A percentile compares a stretch with the other conserved stretches of the same genome.
These are phyloP conservation scores for Aegle marmelos DNA, from an alignment of 345 rosid genomes.

Conservation along the genomic window DNA sequence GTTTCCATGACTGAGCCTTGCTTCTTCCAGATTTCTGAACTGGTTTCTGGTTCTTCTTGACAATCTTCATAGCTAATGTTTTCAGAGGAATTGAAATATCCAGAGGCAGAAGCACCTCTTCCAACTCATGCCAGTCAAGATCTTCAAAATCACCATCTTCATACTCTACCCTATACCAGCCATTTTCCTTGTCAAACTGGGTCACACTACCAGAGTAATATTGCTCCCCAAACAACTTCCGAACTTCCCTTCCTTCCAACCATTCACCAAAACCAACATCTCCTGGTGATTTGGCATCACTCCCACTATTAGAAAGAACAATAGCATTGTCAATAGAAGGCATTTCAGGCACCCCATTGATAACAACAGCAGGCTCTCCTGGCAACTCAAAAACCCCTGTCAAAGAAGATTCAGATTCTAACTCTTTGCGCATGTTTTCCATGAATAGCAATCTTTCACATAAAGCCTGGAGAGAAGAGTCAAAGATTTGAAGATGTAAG, in stretches of 20 bases:
- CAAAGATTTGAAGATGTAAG: constrained; percentile 1
- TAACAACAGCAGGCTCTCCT: constrained; percentile 79
- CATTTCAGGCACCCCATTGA: constrained; percentile 67
- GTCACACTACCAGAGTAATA: constrained; percentile 55
- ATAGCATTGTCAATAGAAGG: constrained; percentile 14
- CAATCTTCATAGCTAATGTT: constrained; percentile 48
- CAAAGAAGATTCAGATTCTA: constrained; percentile 30
- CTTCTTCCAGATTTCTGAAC: constrained; percentile 11
- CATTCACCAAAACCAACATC: constrained; percentile 62
- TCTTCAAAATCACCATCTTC: constrained; percentile 91
- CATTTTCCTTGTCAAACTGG: constrained; percentile 59
- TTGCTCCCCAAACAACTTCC: constrained; percentile 47
- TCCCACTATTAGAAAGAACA: constrained; percentile 10
- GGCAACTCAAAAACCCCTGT: constrained; percentile 47
- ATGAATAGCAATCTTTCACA: constrained; percentile 24
- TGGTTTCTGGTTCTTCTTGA: constrained; percentile 39
- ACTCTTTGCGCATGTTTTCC: constrained; percentile 24
- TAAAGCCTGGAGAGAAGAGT: not conserved
- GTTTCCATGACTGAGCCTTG: constrained; percentile 11
- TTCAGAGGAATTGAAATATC: constrained; percentile 67
- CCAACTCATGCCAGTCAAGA: constrained; percentile 72
- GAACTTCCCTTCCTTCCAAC: constrained; percentile 80
- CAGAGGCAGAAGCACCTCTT: constrained; percentile 61
- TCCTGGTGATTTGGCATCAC: constrained; percentile 24
- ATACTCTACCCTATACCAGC: constrained; percentile 81